A percentile compares a stretch with the other conserved stretches of the same genome.
Conservation (phyloP, 805 yeast genomes). For the Zygosaccharomyces lentus region DNA sequence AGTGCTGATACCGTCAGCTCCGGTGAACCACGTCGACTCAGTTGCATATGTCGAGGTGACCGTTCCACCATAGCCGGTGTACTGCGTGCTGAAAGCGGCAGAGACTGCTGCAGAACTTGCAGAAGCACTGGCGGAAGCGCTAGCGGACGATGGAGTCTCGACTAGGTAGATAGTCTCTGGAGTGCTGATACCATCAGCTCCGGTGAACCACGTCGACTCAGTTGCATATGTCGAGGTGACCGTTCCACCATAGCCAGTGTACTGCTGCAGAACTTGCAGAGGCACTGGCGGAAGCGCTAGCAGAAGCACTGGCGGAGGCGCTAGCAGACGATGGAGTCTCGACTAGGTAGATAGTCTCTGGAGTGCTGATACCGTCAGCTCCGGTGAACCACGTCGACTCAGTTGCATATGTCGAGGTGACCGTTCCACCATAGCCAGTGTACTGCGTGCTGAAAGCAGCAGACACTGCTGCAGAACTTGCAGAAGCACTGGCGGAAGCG, state of each 20-base stretch:
- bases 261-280: slow-evolving; percentile 7
- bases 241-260: slow-evolving; percentile 14
- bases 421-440: slow-evolving; percentile 13
- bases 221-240: slow-evolving; percentile 16
- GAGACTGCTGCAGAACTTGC: slow-evolving; percentile 5
- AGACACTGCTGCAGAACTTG: slow-evolving; percentile 4
- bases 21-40: slow-evolving; percentile 7
- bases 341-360: slow-evolving; percentile 16
- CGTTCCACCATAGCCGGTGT: slow-evolving; percentile 14
- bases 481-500: too few relatives aligned
- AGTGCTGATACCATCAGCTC: slow-evolving; percentile 12
- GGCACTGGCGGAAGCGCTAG: too few relatives aligned
- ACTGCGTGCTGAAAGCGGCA: slow-evolving; percentile 4
- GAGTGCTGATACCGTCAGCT: slow-evolving; percentile 11
- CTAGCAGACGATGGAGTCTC: slow-evolving; percentile 7
- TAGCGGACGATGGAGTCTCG: too few relatives aligned
- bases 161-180: slow-evolving; percentile 16
- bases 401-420: slow-evolving; percentile 16
- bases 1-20: slow-evolving; percentile 12
- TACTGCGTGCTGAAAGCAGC: slow-evolving; percentile 5
- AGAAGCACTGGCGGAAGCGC: too few relatives aligned
- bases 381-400: slow-evolving; percentile 9
- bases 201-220: slow-evolving; percentile 7
- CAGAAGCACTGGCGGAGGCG: too few relatives aligned
- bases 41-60: slow-evolving; percentile 16